These are phyloP conservation scores for Apiospora marii DNA, from an alignment of 2,329 filamentous ascomycete species.

Conservation along the genomic window DNA sequence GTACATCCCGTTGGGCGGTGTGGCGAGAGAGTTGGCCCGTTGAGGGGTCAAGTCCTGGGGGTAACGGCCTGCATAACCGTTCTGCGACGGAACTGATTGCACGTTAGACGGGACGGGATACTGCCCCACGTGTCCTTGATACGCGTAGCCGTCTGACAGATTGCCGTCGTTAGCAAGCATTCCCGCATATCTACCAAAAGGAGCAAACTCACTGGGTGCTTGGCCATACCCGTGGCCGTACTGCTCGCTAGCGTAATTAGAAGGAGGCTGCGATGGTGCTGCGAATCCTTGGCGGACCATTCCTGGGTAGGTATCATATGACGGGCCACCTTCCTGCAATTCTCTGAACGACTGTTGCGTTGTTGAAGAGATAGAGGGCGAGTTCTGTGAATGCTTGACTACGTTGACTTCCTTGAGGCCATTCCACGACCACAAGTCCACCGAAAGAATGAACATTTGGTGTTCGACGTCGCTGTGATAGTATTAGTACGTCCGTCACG, in stretches of 20 bases:
- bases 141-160: slow-evolving; percentile 11
- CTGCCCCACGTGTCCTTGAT: slow-evolving; percentile 3
- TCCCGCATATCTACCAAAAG: not conserved
- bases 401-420: slow-evolving; percentile 72
- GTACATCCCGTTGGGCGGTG: slow-evolving; percentile 80
- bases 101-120: slow-evolving; percentile 13
- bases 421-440: slow-evolving; percentile 73
- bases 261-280: slow-evolving; percentile 9
- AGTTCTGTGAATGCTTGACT: slow-evolving; percentile 68
- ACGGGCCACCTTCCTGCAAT: slow-evolving; percentile 34
- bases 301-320: not conserved
- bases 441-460: slow-evolving; percentile 54
- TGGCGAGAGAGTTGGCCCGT: slow-evolving; percentile 41
- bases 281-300: slow-evolving; percentile 8
- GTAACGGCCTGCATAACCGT: slow-evolving; percentile 31
- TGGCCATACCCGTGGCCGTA: slow-evolving; percentile 7
- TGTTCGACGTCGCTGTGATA: slow-evolving; percentile 39
- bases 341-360: slow-evolving; percentile 75
- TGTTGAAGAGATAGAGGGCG: slow-evolving; percentile 82
- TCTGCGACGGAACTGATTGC: slow-evolving; percentile 46
- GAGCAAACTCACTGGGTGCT: slow-evolving; percentile 2
- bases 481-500: slow-evolving; percentile 21
- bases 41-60: slow-evolving; percentile 30
- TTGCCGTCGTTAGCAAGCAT: not conserved
- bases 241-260: not conserved